These are phyloP conservation scores for Heterococcus sp. DNA, from an alignment of 108 stramenopile species.

Conservation along the genomic window DNA sequence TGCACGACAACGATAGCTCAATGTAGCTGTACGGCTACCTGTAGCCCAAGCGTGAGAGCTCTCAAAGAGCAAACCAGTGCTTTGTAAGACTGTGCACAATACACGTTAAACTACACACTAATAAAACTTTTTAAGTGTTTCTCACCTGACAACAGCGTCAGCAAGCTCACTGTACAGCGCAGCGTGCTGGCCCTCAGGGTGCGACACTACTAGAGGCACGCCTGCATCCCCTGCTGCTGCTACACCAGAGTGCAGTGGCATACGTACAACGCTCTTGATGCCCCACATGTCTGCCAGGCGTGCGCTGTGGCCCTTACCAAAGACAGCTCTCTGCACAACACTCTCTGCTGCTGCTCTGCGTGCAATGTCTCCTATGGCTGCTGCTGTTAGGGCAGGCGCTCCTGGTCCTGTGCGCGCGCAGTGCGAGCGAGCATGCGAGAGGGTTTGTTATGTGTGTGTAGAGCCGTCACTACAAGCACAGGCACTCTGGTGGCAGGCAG, in stretches of 20 bases:
- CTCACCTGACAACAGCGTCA: conserved; percentile 3
- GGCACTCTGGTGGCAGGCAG: background rate
- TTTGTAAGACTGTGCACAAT: background rate
- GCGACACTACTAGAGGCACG: conserved; percentile 15
- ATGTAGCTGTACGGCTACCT: background rate
- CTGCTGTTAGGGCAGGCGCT: background rate
- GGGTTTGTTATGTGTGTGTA: background rate
- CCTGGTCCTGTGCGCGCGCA: background rate
- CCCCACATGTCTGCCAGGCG: conserved; percentile 54
- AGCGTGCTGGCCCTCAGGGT: conserved; percentile 22
- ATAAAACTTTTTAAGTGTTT: background rate
- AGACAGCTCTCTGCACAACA: conserved; percentile 3
- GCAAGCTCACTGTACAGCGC: conserved; percentile 19
- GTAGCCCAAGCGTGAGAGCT: background rate
- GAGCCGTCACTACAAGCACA: background rate
- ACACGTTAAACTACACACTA: background rate
- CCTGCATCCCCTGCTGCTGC: conserved; percentile 33
- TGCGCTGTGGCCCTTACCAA: conserved; percentile 35
- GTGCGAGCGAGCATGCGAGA: background rate
- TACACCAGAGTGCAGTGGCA: conserved; percentile 36
- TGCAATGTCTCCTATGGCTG: no score
- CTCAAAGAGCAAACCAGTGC: background rate
- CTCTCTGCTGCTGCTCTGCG: background rate
- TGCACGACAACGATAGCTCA: no score
- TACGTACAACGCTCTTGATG: conserved; percentile 28